Percentiles rank a stretch among this genome's conserved stretches.
These are phyloP conservation scores for Wickerhamomyces mucosus DNA, from an alignment of 805 yeast genomes.

Conservation along the genomic window DNA sequence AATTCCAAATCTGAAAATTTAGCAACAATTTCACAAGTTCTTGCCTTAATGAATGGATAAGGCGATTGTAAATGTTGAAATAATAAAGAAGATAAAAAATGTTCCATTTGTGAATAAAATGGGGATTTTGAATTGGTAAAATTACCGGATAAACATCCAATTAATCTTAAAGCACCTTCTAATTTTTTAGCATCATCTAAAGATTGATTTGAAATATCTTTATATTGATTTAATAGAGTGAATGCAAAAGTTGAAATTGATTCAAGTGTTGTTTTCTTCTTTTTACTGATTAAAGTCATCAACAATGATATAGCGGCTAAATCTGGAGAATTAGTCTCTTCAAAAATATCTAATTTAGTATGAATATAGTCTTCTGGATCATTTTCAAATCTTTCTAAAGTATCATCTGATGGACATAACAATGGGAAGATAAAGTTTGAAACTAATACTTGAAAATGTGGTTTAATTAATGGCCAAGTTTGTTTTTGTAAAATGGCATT, in stretches of 20 bases:
- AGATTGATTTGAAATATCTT: slow-evolving; percentile 22
- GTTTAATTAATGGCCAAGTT: slow-evolving; percentile 61
- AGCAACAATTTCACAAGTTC: slow-evolving; percentile 58
- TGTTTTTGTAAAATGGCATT: slow-evolving; percentile 46
- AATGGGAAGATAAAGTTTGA: slow-evolving; percentile 69
- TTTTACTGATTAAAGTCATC: slow-evolving; percentile 59
- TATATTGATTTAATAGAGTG: slow-evolving; percentile 29
- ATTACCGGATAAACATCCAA: slow-evolving; percentile 63
- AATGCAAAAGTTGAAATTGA: slow-evolving; percentile 55
- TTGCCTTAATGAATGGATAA: slow-evolving; percentile 62
- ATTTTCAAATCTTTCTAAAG: slow-evolving; percentile 65
- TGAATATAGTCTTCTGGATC: slow-evolving; percentile 89
- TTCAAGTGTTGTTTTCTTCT: slow-evolving; percentile 49
- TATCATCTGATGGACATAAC: slow-evolving; percentile 58
- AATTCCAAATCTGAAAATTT: slow-evolving; percentile 58
- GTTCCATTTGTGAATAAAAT: slow-evolving; percentile 54
- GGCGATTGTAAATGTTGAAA: slow-evolving; percentile 62
- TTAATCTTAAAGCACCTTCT: slow-evolving; percentile 72
- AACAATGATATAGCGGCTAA: slow-evolving; percentile 70
- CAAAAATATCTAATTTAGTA: slow-evolving; percentile 52
- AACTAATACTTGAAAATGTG: slow-evolving; percentile 55
- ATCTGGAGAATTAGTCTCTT: slow-evolving; percentile 62
- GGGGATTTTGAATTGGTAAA: slow-evolving; percentile 47
- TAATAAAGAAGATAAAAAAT: slow-evolving; percentile 50
- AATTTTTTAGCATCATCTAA: slow-evolving; percentile 51